Evolutionary conservation across 1,284 basidiomycete species (phyloP).

Genomic region (Moesziomyces globuligerus): DNA sequence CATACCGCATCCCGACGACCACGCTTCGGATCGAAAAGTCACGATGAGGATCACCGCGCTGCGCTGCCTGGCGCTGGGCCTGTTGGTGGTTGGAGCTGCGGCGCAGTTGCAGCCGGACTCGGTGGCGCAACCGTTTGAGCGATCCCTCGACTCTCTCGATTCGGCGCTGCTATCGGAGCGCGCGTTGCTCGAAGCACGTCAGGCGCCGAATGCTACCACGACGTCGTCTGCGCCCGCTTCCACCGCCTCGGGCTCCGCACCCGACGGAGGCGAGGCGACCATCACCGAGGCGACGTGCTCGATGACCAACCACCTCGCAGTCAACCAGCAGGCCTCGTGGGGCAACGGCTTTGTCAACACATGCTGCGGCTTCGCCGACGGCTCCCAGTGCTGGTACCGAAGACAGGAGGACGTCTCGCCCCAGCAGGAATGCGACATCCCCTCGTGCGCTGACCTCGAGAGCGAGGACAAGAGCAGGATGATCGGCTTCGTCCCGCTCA

Average conservation of each 20-base stretch:
- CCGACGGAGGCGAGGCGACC: conserved; percentile 43
- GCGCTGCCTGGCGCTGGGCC: conserved; percentile 3
- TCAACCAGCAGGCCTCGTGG: conserved; percentile 58
- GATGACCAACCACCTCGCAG: conserved; percentile 42
- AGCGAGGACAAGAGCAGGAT: conserved; percentile 40
- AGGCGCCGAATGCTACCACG: conserved; percentile 18
- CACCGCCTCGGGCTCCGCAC: conserved; percentile 31
- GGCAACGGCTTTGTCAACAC: conserved; percentile 51
- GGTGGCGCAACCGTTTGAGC: conserved; percentile 25
- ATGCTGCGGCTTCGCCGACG: conserved; percentile 41
- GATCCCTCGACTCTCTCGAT: conserved; percentile 17
- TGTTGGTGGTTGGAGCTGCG: conserved; percentile 2
- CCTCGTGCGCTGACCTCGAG: conserved; percentile 39
- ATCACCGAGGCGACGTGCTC: conserved; percentile 42
- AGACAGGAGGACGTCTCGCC: conserved; percentile 22
- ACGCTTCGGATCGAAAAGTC: neutral
- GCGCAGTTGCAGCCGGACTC: conserved; percentile 25
- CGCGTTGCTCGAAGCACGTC: conserved; percentile 28
- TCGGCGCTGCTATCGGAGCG: conserved; percentile 12
- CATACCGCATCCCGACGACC: neutral
- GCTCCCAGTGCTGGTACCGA: conserved; percentile 48
- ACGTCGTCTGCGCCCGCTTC: conserved; percentile 18
- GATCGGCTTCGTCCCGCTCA: conserved; percentile 50
- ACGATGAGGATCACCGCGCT: conserved; percentile 15
- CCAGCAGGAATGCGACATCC: conserved; percentile 47